A percentile compares a stretch with the other conserved stretches of the same genome.
Conservation (phyloP, 495 filamentous ascomycete species). For the Talaromyces proteolyticus region DNA sequence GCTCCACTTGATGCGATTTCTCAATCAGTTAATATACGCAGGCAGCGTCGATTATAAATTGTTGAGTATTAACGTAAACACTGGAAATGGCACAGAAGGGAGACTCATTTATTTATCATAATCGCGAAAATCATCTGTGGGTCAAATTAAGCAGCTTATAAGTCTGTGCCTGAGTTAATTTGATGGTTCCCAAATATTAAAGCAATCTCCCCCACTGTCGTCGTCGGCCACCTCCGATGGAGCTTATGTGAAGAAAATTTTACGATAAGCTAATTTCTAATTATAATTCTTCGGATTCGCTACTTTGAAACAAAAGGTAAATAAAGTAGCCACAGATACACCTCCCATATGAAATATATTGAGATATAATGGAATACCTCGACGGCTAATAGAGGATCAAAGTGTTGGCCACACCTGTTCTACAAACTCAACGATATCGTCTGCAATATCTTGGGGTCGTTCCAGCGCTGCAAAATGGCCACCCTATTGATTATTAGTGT, state of each 20-base stretch:
- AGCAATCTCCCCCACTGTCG: not conserved
- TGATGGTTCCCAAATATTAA: not conserved
- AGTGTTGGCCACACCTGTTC: constrained; percentile 26
- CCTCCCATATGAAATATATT: too few species aligned
- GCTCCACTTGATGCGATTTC: too few species aligned
- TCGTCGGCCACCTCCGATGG: not conserved
- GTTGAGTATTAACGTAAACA: too few species aligned
- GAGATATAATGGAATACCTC: too few species aligned
- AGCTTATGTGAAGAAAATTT: not conserved
- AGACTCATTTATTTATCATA: not conserved
- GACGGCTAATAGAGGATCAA: too few species aligned
- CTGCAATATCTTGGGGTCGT: constrained; percentile 43
- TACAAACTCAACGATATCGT: constrained; percentile 55
- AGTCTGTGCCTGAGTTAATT: not conserved
- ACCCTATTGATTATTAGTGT: constrained; percentile 9
- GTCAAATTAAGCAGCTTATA: too few species aligned
- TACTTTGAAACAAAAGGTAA: not conserved
- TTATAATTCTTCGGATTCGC: not conserved
- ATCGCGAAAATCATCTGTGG: not conserved
- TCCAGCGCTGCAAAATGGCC: constrained; percentile 45
- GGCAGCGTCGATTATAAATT: too few species aligned
- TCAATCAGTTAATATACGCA: too few species aligned
- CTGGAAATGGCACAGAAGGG: not conserved
- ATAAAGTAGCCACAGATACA: not conserved
- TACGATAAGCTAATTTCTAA: not conserved